These are phyloP conservation scores for Manihot esculenta DNA, from an alignment of 441 rosid species.

Conservation along the genomic window DNA sequence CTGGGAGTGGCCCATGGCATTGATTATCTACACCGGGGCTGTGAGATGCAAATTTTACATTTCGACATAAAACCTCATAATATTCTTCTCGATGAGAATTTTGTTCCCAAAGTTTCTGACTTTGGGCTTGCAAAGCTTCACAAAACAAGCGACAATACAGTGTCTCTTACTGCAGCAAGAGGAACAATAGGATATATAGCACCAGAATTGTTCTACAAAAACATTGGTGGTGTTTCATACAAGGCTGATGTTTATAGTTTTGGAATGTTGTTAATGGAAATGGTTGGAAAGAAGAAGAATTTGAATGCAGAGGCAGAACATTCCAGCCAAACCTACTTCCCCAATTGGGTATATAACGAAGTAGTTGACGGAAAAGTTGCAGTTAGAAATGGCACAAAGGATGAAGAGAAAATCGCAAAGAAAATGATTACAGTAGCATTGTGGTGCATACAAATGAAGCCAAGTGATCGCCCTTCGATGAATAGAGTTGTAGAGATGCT, in stretches of 20 bases:
- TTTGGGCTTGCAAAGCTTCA: constrained; percentile 24
- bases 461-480: constrained; percentile 23
- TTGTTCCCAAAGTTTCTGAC: constrained; percentile 20
- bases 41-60: constrained; percentile 26
- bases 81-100: constrained; percentile 23
- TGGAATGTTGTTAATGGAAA: constrained; percentile 23
- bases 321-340: constrained; percentile 18
- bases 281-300: constrained; percentile 15
- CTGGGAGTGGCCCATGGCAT: constrained; percentile 21
- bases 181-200: constrained; percentile 31
- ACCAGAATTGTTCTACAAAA: constrained; percentile 23
- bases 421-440: constrained; percentile 23
- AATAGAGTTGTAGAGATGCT: constrained; percentile 22
- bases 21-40: constrained; percentile 22
- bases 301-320: background rate
- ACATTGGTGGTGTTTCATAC: constrained; percentile 20
- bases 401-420: constrained; percentile 8
- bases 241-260: constrained; percentile 25
- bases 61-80: constrained; percentile 24
- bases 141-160: constrained; percentile 5
- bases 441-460: constrained; percentile 27
- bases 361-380: background rate
- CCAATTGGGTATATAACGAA: constrained; percentile 11
- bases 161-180: constrained; percentile 21
- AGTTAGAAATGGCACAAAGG: constrained; percentile 12